Evolutionary conservation across 2,329 filamentous ascomycete genomes (phyloP).

Genomic region (Coniella lustricola): DNA sequence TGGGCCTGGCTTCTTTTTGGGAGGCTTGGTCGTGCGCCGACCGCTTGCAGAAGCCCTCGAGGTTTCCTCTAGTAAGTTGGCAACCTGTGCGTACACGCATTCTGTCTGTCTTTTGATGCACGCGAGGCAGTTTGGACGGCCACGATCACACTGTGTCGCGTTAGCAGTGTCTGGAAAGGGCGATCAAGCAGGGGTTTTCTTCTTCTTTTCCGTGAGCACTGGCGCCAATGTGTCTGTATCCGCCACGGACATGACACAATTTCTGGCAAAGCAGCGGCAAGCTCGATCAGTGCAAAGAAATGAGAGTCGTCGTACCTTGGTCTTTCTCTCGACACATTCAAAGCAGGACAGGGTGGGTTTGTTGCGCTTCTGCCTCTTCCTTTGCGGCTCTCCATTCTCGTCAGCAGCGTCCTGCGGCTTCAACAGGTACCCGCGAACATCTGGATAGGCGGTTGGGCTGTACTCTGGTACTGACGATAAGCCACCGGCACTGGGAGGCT

Average conservation of each 20-base stretch:
- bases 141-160: conserved; percentile 60
- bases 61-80: conserved; percentile 68
- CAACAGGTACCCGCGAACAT: conserved; percentile 8
- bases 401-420: conserved; percentile 19
- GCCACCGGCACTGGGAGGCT: conserved; percentile 1
- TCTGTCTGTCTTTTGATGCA: conserved; percentile 70
- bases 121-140: conserved; percentile 60
- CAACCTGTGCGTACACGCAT: conserved; percentile 69
- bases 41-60: conserved; percentile 46
- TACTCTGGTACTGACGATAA: background rate
- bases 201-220: too few relatives aligned
- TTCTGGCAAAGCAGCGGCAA: background rate
- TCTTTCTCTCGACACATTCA: conserved; percentile 77
- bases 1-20: conserved; percentile 41
- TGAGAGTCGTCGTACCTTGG: conserved; percentile 52
- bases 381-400: conserved; percentile 31
- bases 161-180: background rate
- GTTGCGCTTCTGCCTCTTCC: conserved; percentile 76
- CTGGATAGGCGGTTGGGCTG: conserved; percentile 9
- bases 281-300: background rate
- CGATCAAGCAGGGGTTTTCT: background rate
- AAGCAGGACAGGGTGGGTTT: conserved; percentile 75
- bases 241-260: too few relatives aligned
- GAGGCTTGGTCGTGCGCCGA: conserved; percentile 49
- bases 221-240: too few relatives aligned